Conservation (phyloP, 306 rosid species). For the Cajanus cajan region DNA sequence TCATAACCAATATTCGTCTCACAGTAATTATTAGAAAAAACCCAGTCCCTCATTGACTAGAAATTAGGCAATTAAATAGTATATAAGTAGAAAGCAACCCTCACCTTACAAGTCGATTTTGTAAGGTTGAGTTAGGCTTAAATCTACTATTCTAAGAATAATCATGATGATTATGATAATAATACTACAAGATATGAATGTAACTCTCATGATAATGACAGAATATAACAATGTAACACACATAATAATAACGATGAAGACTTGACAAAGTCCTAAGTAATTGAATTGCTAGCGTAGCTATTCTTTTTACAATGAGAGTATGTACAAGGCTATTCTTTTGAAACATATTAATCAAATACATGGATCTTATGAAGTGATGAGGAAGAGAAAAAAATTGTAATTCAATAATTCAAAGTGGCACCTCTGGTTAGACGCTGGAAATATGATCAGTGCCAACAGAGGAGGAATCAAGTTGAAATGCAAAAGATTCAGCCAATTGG, state of each 20-base stretch:
- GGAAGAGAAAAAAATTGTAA: constrained; percentile 26
- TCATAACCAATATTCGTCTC: background rate
- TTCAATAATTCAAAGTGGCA: constrained; percentile 14
- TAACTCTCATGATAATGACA: background rate
- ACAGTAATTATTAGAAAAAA: background rate
- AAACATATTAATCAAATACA: constrained; percentile 33
- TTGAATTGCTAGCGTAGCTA: constrained; percentile 22
- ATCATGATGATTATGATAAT: background rate
- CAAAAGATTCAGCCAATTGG: constrained; percentile 62
- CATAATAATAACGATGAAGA: background rate
- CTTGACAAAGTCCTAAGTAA: constrained; percentile 11
- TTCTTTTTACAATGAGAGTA: constrained; percentile 22
- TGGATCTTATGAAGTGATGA: constrained; percentile 30
- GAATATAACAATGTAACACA: too few species aligned
- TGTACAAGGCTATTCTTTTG: constrained; percentile 27
- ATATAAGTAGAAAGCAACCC: too few species aligned
- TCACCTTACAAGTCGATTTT: too few species aligned
- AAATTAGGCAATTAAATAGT: too few species aligned
- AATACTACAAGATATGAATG: background rate
- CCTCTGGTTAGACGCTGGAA: constrained; percentile 54
- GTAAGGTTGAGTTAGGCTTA: too few species aligned
- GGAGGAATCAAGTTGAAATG: constrained; percentile 42
- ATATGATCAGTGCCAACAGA: constrained; percentile 66
- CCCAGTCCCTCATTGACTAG: too few species aligned
- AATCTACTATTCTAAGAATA: too few species aligned